Evolutionary conservation across 306 rosid genomes (phyloP).

Genomic region (Potentilla sterilis): DNA sequence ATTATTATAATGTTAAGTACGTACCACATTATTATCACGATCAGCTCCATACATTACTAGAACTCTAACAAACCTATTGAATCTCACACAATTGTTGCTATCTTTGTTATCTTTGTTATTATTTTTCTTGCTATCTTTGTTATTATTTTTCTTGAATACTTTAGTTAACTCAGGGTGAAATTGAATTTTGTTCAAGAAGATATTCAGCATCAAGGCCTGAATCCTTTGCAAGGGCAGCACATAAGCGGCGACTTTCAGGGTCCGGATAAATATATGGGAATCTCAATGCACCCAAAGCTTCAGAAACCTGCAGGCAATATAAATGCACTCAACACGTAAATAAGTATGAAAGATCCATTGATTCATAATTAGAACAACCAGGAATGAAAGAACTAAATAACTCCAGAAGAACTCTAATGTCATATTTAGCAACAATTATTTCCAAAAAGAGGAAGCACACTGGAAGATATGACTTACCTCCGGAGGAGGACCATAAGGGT

Average conservation of each 20-base stretch:
- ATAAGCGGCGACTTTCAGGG: conserved; percentile 83
- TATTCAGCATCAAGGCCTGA: conserved; percentile 83
- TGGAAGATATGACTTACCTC: conserved; percentile 50
- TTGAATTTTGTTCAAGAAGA: too few relatives aligned
- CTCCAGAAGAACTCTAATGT: conserved; percentile 11
- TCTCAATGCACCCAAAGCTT: conserved; percentile 72
- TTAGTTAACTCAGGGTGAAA: too few relatives aligned
- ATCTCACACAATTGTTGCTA: too few relatives aligned
- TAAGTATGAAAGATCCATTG: conserved; percentile 3
- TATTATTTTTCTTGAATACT: too few relatives aligned
- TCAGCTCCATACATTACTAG: too few relatives aligned
- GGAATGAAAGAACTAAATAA: not conserved
- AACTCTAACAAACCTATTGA: too few relatives aligned
- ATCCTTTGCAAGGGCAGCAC: conserved; percentile 89
- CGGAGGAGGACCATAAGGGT: conserved; percentile 98
- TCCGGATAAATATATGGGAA: conserved; percentile 94
- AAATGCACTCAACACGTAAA: conserved; percentile 27
- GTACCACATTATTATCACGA: too few relatives aligned
- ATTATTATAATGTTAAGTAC: too few relatives aligned
- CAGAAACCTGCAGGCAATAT: conserved; percentile 61
- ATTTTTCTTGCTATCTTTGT: too few relatives aligned
- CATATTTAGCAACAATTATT: conserved; percentile 5
- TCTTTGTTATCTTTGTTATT: too few relatives aligned
- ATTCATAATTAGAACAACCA: not conserved
- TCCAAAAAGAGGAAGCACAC: not conserved